Percentiles rank a stretch among this genome's conserved stretches.
Conservation (phyloP, 352 stramenopile species). For the Phytophthora litchii region DNA sequence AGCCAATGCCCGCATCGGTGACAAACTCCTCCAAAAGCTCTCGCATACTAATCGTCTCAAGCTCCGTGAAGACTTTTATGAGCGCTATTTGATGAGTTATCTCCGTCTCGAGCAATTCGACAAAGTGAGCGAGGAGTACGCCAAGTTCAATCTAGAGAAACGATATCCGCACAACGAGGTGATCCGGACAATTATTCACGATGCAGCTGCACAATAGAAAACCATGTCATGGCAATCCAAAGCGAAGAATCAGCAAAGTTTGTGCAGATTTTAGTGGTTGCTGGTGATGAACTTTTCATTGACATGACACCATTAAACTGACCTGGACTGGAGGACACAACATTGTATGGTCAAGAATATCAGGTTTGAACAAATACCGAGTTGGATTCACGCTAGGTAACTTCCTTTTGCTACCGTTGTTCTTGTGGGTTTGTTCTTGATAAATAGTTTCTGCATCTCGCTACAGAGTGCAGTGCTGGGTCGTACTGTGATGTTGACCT, state of each 20-base stretch:
- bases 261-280: background rate
- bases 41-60: slow-evolving; percentile 22
- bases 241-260: background rate
- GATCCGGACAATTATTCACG: slow-evolving; percentile 39
- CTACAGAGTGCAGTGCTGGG: slow-evolving; percentile 25
- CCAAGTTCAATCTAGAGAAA: slow-evolving; percentile 26
- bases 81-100: slow-evolving; percentile 47
- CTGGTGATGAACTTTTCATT: background rate
- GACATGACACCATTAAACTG: background rate
- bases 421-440: slow-evolving; percentile 12
- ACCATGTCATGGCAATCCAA: background rate
- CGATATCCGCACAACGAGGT: slow-evolving; percentile 43
- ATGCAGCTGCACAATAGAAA: slow-evolving; percentile 34
- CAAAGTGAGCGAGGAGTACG: slow-evolving; percentile 31
- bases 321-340: background rate
- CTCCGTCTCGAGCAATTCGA: slow-evolving; percentile 41
- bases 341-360: background rate
- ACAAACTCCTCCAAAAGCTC: slow-evolving; percentile 36
- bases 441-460: slow-evolving; percentile 28
- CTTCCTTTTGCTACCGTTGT: slow-evolving; percentile 7
- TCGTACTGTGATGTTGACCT: background rate
- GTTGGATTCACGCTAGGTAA: slow-evolving; percentile 14
- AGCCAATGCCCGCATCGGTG: slow-evolving; percentile 35
- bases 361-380: slow-evolving; percentile 4
- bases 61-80: slow-evolving; percentile 42